These are phyloP conservation scores for Calycina herbarum DNA, from an alignment of 2,329 filamentous ascomycete species.

Conservation along the genomic window DNA sequence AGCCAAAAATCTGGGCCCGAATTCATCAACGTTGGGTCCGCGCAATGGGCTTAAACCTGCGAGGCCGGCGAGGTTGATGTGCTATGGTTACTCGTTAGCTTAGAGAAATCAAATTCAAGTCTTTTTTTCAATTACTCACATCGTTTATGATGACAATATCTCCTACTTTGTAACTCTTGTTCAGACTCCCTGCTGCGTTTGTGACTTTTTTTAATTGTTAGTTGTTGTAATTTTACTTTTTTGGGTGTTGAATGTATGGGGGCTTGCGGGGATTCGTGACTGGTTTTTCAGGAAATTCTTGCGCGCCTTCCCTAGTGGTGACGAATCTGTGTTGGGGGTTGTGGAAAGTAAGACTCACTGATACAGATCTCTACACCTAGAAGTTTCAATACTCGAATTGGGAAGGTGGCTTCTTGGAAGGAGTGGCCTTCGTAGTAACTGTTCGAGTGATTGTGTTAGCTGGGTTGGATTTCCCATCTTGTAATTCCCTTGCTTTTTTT, in stretches of 20 bases:
- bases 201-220: slow-evolving; percentile 51
- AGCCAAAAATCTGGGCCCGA: slow-evolving; percentile 24
- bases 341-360: slow-evolving; percentile 10
- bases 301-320: no score
- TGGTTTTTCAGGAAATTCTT: no score
- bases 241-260: neutral
- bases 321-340: no score
- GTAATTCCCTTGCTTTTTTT: no score
- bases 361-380: slow-evolving; percentile 59
- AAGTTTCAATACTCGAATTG: slow-evolving; percentile 62
- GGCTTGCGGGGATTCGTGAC: neutral
- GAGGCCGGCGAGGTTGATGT: slow-evolving; percentile 24
- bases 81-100: slow-evolving; percentile 12
- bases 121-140: slow-evolving; percentile 41
- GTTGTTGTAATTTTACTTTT: neutral
- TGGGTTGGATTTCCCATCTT: no score
- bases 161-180: slow-evolving; percentile 62
- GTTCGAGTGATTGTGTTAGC: neutral
- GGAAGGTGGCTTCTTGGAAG: slow-evolving; percentile 62
- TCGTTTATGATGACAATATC: slow-evolving; percentile 67
- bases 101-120: neutral
- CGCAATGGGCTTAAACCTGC: slow-evolving; percentile 23
- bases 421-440: slow-evolving; percentile 68
- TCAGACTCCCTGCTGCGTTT: slow-evolving; percentile 66
- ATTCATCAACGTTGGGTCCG: slow-evolving; percentile 20